A percentile compares a stretch with the other conserved stretches of the same genome.
These are phyloP conservation scores for Neolentinus lepideus DNA, from an alignment of 1,284 basidiomycete genomes.

Conservation along the genomic window DNA sequence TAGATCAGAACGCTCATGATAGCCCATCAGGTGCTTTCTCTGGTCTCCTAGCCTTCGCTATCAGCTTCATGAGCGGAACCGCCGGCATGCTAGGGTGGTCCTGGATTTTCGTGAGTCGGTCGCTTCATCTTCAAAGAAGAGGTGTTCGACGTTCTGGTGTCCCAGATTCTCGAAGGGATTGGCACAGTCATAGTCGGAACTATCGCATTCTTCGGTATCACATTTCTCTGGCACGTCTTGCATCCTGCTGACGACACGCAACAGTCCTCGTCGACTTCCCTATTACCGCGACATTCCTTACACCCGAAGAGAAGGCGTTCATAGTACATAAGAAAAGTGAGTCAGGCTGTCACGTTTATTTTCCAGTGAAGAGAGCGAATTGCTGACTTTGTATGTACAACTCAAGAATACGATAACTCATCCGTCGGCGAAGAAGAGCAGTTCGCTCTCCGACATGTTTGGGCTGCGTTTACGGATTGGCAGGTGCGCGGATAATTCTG, in stretches of 20 bases:
- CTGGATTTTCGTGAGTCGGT: slow-evolving; percentile 36
- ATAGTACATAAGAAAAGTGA: slow-evolving; percentile 57
- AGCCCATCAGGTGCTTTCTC: slow-evolving; percentile 23
- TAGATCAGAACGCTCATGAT: not conserved
- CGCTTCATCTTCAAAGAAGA: not conserved
- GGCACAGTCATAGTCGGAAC: slow-evolving; percentile 40
- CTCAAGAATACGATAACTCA: slow-evolving; percentile 54
- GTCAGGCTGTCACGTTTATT: slow-evolving; percentile 8
- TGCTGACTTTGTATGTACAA: not conserved
- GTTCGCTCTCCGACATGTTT: slow-evolving; percentile 45
- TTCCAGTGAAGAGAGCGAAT: not conserved
- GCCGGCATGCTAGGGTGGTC: slow-evolving; percentile 34
- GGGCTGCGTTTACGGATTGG: slow-evolving; percentile 55
- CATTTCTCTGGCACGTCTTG: not conserved
- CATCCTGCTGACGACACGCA: not conserved
- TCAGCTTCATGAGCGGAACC: slow-evolving; percentile 34
- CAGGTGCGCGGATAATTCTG: slow-evolving; percentile 32
- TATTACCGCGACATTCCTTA: slow-evolving; percentile 47
- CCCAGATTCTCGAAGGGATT: slow-evolving; percentile 54
- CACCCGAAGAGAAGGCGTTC: slow-evolving; percentile 50
- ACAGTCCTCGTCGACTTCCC: slow-evolving; percentile 55
- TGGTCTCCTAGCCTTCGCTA: slow-evolving; percentile 34
- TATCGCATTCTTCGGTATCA: slow-evolving; percentile 35
- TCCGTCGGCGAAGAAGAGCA: slow-evolving; percentile 60
- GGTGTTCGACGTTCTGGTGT: no score